A percentile compares a stretch with the other conserved stretches of the same genome.
These are phyloP conservation scores for Acarospora socialis DNA, from an alignment of 2,329 filamentous ascomycete species.

Conservation along the genomic window DNA sequence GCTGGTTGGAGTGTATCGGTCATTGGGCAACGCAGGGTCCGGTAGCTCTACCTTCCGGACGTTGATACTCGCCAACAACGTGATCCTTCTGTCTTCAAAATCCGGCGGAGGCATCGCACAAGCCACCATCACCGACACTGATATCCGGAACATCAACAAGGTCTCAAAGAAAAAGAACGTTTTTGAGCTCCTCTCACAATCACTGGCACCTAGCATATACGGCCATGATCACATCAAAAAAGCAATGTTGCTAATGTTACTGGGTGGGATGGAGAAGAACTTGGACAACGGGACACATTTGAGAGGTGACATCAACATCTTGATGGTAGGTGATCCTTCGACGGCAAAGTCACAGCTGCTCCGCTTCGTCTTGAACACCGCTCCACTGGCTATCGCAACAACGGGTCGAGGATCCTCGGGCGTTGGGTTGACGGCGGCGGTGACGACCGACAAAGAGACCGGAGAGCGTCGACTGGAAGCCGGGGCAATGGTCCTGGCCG, in stretches of 20 bases:
- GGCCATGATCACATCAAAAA: conserved; percentile 98
- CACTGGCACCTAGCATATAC: conserved; percentile 88
- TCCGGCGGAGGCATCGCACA: conserved; percentile 88
- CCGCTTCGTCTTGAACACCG: conserved; percentile 92
- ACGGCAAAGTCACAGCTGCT: conserved; percentile 97
- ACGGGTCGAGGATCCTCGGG: conserved; percentile 94
- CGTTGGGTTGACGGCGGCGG: conserved; percentile 91
- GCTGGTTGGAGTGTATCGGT: conserved; percentile 89
- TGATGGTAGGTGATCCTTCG: conserved; percentile 98
- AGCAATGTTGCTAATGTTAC: conserved; percentile 84
- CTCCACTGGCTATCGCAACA: conserved; percentile 88
- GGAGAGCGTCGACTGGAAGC: conserved; percentile 89
- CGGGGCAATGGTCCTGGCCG: conserved; percentile 95
- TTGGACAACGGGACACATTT: conserved; percentile 94
- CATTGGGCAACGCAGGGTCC: conserved; percentile 79
- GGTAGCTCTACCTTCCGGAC: conserved; percentile 94
- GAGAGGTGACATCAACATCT: conserved; percentile 95
- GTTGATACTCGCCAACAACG: conserved; percentile 81
- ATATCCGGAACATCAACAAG: conserved; percentile 98
- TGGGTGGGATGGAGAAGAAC: conserved; percentile 97
- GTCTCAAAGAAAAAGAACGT: conserved; percentile 87
- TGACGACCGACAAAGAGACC: conserved; percentile 94
- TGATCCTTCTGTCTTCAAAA: conserved; percentile 89
- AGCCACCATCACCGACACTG: conserved; percentile 83
- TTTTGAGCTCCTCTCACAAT: conserved; percentile 85